Conservation (phyloP, 2,329 filamentous ascomycete species). For the Aspergillus sp. region DNA sequence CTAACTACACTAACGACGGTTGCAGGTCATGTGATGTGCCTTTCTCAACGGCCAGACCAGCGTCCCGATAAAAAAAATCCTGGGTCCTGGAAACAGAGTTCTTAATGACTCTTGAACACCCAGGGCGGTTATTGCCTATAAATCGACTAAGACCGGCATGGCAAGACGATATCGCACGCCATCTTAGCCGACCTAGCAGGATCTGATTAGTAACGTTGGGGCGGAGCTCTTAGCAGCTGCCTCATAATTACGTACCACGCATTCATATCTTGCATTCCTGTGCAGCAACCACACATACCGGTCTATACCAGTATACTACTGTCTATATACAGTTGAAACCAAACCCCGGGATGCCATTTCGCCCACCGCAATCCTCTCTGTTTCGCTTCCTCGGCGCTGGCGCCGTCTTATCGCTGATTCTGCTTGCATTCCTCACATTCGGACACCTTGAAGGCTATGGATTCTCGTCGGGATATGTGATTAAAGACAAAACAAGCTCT, state of each 20-base stretch:
- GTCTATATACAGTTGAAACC: not conserved
- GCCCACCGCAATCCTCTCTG: conserved; percentile 17
- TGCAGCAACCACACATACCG: not conserved
- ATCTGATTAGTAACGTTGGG: not conserved
- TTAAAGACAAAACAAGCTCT: too few relatives aligned
- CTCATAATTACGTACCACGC: not conserved
- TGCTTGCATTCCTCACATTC: conserved; percentile 30
- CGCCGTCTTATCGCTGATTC: conserved; percentile 25
- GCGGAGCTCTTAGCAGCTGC: not conserved
- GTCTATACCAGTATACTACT: not conserved
- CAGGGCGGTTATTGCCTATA: not conserved
- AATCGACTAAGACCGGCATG: not conserved
- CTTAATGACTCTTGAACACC: not conserved
- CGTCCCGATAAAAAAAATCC: not conserved
- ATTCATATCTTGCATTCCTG: not conserved
- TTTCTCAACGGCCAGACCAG: not conserved
- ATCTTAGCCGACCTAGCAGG: not conserved
- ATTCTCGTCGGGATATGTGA: too few relatives aligned
- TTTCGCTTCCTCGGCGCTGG: conserved; percentile 31
- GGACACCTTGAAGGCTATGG: conserved; percentile 1
- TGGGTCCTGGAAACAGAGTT: not conserved
- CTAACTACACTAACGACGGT: too few relatives aligned
- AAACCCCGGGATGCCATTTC: conserved; percentile 10
- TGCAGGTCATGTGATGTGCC: too few relatives aligned
- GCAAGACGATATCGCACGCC: not conserved